Percentiles rank a stretch among this genome's conserved stretches.
These are phyloP conservation scores for Astragalus membranaceus DNA, from an alignment of 306 rosid species.

Conservation along the genomic window DNA sequence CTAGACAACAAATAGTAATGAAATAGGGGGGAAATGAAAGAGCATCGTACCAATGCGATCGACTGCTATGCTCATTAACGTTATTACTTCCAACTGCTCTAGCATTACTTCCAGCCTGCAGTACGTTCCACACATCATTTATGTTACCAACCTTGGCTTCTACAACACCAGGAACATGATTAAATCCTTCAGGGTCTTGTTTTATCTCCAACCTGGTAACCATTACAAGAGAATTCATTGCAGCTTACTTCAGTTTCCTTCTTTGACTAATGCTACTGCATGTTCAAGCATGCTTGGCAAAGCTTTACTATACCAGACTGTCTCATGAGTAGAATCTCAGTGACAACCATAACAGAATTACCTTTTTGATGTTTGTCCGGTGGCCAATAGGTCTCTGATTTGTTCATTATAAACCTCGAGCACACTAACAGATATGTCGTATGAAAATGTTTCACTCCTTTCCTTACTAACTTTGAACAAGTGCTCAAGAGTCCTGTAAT, in stretches of 20 bases:
- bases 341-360: conserved; percentile 26
- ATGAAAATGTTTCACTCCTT: conserved; percentile 55
- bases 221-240: conserved; percentile 15
- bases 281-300: conserved; percentile 15
- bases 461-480: conserved; percentile 61
- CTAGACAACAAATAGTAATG: neutral
- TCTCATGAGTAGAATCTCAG: neutral
- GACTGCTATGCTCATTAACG: conserved; percentile 85
- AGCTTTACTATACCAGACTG: neutral
- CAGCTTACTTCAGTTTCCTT: conserved; percentile 12
- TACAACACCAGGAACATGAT: conserved; percentile 75
- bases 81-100: conserved; percentile 83
- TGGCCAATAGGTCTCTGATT: conserved; percentile 73
- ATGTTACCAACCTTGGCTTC: conserved; percentile 66
- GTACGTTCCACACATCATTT: conserved; percentile 61
- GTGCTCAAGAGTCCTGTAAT: conserved; percentile 75
- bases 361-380: conserved; percentile 61
- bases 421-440: conserved; percentile 71
- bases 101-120: conserved; percentile 80
- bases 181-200: conserved; percentile 68
- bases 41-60: conserved; percentile 71
- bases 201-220: conserved; percentile 73
- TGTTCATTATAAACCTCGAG: conserved; percentile 93
- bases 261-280: neutral
- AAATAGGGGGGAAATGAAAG: neutral